Evolutionary conservation across 2,329 filamentous ascomycete species (phyloP).

Genomic region (Aspergillus fischeri): DNA sequence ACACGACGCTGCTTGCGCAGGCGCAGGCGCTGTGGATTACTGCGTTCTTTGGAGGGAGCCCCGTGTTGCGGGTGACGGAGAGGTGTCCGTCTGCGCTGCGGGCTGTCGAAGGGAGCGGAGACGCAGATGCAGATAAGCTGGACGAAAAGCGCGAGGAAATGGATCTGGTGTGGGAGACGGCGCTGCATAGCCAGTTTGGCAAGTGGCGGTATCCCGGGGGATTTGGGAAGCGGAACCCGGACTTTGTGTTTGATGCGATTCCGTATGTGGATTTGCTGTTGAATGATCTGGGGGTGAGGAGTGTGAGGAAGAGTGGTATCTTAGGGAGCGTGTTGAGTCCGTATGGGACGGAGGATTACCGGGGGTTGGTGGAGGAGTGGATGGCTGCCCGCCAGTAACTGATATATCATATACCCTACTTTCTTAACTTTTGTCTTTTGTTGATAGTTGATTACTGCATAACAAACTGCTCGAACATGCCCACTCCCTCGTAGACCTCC

Average conservation of each 20-base stretch:
- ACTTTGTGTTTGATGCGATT: constrained; percentile 72
- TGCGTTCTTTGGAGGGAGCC: constrained; percentile 57
- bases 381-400: constrained; percentile 4
- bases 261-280: constrained; percentile 69
- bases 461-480: constrained; percentile 24
- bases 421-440: background rate
- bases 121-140: too few relatives aligned
- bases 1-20: constrained; percentile 44
- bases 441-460: background rate
- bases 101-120: constrained; percentile 4
- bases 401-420: background rate
- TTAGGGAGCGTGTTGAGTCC: constrained; percentile 34
- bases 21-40: constrained; percentile 58
- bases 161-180: constrained; percentile 51
- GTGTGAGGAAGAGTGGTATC: constrained; percentile 31
- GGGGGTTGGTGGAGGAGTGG: constrained; percentile 41
- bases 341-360: constrained; percentile 40
- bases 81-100: constrained; percentile 18
- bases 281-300: constrained; percentile 59
- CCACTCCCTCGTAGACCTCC: constrained; percentile 12
- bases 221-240: constrained; percentile 52
- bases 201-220: constrained; percentile 62
- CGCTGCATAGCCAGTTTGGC: constrained; percentile 65
- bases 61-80: constrained; percentile 35
- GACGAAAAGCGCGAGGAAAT: constrained; percentile 12